phyloP scores from a whole-genome alignment of 2,329 filamentous ascomycete species.

The Aureobasidium lini region DNA sequence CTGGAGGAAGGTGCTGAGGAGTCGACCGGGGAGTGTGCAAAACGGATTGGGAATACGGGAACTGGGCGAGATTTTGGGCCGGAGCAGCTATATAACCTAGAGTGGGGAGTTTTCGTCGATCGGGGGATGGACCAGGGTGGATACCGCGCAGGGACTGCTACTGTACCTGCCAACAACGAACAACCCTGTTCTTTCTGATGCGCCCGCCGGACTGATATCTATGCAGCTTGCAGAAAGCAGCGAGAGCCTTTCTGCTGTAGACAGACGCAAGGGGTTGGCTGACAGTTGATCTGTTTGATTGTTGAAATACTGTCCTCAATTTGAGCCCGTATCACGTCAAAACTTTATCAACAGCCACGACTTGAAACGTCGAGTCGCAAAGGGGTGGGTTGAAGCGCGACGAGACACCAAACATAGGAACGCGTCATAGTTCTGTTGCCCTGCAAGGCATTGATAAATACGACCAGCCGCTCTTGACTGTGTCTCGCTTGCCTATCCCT shows the following conservation, averaged over 20 bases:
- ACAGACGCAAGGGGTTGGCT: not conserved
- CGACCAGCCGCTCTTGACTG: not conserved
- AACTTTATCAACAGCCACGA: not conserved
- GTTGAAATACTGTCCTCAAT: not conserved
- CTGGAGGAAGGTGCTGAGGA: not conserved
- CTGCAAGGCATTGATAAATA: not conserved
- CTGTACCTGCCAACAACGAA: not conserved
- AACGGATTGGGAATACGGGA: not conserved
- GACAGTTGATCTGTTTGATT: conserved; percentile 11
- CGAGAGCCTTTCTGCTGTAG: not conserved
- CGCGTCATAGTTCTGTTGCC: not conserved
- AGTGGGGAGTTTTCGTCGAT: conserved; percentile 4
- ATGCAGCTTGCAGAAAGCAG: conserved; percentile 5
- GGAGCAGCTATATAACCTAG: conserved; percentile 5
- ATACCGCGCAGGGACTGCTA: not conserved
- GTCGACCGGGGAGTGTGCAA: not conserved
- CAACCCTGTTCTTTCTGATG: conserved; percentile 4
- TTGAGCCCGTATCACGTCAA: conserved; percentile 6
- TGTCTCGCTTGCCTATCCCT: not conserved
- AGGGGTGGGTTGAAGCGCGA: conserved; percentile 2
- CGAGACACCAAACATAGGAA: conserved; percentile 2
- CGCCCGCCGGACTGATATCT: not conserved
- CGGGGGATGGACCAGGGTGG: conserved; percentile 8
- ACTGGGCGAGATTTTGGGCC: not conserved
- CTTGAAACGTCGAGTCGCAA: conserved; percentile 12